Conservation (phyloP, 2,329 filamentous ascomycete species). For the Albifimbria verrucaria region DNA sequence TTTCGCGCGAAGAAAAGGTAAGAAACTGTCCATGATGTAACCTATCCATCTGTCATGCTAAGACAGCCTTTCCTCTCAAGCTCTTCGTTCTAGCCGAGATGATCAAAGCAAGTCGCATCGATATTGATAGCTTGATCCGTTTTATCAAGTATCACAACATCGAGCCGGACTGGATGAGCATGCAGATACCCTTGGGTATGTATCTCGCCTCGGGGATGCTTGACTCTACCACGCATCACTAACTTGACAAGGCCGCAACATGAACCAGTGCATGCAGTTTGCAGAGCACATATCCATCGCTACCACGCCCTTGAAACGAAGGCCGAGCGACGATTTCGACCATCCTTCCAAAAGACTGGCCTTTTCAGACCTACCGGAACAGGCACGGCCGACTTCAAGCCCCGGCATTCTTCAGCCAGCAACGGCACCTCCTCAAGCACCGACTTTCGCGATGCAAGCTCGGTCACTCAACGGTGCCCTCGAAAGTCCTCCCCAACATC, state of each 20-base stretch:
- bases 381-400: not conserved
- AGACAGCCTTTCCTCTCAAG: conserved; percentile 24
- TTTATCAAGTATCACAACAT: conserved; percentile 43
- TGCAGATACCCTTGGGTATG: conserved; percentile 46
- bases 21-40: not conserved
- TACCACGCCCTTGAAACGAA: conserved; percentile 28
- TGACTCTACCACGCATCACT: not conserved
- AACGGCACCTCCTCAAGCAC: conserved; percentile 3
- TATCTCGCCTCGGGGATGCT: conserved; percentile 4
- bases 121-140: conserved; percentile 40
- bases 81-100: conserved; percentile 57
- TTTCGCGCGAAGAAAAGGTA: conserved; percentile 1
- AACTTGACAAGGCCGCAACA: conserved; percentile 38
- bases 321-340: conserved; percentile 29
- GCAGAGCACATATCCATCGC: conserved; percentile 35
- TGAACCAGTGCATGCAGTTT: conserved; percentile 42
- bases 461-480: conserved; percentile 14
- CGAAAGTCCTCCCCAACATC: conserved; percentile 6
- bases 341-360: conserved; percentile 30
- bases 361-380: conserved; percentile 9
- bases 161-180: conserved; percentile 43
- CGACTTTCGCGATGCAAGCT: conserved; percentile 18
- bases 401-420: not conserved
- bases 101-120: conserved; percentile 52
- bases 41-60: not conserved